These are phyloP conservation scores for Salvia rosmarinus DNA, from an alignment of 257 asterid species.

Conservation along the genomic window DNA sequence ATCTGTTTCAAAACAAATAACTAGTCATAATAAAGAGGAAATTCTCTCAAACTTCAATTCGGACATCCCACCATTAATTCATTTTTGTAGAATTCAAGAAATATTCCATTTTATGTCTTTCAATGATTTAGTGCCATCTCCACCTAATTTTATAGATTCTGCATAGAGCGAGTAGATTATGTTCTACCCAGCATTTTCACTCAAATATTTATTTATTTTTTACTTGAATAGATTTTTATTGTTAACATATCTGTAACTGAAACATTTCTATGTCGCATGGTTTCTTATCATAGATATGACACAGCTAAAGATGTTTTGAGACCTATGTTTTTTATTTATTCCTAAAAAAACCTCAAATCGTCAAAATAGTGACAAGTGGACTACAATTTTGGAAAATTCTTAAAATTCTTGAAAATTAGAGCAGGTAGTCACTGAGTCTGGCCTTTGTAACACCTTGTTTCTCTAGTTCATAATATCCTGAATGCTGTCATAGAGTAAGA, in stretches of 20 bases:
- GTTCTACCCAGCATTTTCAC: background rate
- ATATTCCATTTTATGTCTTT: background rate
- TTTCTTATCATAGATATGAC: no score
- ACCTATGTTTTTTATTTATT: no score
- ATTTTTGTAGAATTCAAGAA: conserved; percentile 3
- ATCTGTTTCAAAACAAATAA: conserved; percentile 17
- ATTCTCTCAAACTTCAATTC: background rate
- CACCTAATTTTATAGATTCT: background rate
- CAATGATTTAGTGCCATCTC: background rate
- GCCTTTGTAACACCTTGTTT: background rate
- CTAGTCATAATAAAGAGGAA: background rate
- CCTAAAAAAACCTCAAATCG: no score
- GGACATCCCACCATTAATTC: conserved; percentile 7
- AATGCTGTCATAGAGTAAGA: no score
- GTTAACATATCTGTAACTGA: no score
- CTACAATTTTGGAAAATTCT: no score
- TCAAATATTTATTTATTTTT: no score
- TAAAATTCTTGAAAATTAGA: no score
- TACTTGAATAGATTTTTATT: background rate
- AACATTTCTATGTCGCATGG: no score
- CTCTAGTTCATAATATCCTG: no score
- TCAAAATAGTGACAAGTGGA: no score
- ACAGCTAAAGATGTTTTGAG: no score
- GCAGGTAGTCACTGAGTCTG: background rate
- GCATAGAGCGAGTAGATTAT: background rate